Evolutionary conservation across 257 asterid genomes (phyloP), one percentile per base, ranked within the genome.

Genomic region (Solanum stenotomum): DNA sequence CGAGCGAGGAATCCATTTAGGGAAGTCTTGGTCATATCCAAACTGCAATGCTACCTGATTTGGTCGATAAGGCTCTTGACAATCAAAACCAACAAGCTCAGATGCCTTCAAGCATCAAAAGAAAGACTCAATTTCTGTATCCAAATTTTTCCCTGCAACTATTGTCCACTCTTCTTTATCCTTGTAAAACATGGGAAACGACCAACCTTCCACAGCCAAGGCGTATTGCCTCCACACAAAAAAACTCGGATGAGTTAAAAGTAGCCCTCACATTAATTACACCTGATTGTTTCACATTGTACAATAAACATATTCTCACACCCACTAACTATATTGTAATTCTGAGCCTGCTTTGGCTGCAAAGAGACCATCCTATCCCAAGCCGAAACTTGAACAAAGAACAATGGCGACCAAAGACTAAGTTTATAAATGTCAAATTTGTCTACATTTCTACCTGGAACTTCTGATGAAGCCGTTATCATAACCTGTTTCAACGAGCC

Each of bases 31-130:
- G 29, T 92, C 93, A 1, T 84, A 42, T 23, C 92, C 90, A 56
- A 89, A 89, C 18, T 87, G 92, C 90, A 89, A 87, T 15, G 90
- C 94, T 4, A 90, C 93, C n/a, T 90, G 77, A 83, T 90, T 91
- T 5, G 92, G 90, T 44, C 44, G 87, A 56, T 91, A 90, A 23
- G 86, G 71, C 84, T 92, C 92, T 44, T 86, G 65, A 34, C 92
- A 87, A 52, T 89, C 93, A 15, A 85, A 22, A 33, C 92, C 93
- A 59, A 86, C 86, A 31, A 92, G 87, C 61, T 84, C 52, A 72
- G 88, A 83, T 27, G 20, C 88, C 79, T 90, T 91, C 75, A 90
- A 72, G 33, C 90, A 91, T 74, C 86, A 15, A 86, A 74, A 27
- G n/a, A 90, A 89, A 2, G 90, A 89, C 22, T 89, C 88, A 23